Evolutionary conservation across 2,329 filamentous ascomycete species (phyloP).

Genomic region (Thielaviopsis punctulata): DNA sequence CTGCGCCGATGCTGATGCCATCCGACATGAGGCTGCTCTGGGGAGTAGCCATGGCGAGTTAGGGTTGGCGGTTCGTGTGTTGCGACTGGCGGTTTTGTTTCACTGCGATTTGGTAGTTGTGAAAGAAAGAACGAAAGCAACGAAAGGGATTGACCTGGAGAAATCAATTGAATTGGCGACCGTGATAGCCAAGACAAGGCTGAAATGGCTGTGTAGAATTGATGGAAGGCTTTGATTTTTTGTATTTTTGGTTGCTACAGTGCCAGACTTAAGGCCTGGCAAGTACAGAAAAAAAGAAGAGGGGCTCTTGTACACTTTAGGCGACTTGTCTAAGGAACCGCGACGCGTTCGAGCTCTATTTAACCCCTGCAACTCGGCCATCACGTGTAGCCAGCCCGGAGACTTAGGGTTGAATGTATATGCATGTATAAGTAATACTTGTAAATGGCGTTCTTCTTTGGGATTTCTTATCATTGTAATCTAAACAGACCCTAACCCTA

Average conservation of each 20-base stretch:
- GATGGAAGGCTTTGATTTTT: background rate
- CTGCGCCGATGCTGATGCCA: constrained; percentile 25
- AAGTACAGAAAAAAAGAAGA: background rate
- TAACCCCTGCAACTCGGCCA: constrained; percentile 1
- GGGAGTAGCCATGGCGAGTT: constrained; percentile 8
- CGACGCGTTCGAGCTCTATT: constrained; percentile 5
- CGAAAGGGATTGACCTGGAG: background rate
- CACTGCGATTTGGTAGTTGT: background rate
- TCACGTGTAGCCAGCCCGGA: too few relatives aligned
- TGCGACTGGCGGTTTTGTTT: background rate
- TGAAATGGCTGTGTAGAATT: background rate
- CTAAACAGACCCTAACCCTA: background rate
- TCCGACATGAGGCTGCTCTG: constrained; percentile 33
- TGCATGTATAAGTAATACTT: too few relatives aligned
- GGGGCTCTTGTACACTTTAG: background rate
- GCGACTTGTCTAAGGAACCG: background rate
- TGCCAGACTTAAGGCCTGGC: background rate
- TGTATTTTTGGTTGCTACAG: background rate
- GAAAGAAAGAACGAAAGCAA: background rate
- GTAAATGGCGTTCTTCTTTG: too few relatives aligned
- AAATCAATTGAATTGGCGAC: background rate
- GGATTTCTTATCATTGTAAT: too few relatives aligned
- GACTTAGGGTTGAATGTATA: too few relatives aligned
- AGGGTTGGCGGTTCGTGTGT: background rate
- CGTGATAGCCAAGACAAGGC: background rate